Percentiles rank a stretch among this genome's conserved stretches.
phyloP scores from a whole-genome alignment of 2,329 filamentous ascomycete species.

The Mycogone perniciosa region DNA sequence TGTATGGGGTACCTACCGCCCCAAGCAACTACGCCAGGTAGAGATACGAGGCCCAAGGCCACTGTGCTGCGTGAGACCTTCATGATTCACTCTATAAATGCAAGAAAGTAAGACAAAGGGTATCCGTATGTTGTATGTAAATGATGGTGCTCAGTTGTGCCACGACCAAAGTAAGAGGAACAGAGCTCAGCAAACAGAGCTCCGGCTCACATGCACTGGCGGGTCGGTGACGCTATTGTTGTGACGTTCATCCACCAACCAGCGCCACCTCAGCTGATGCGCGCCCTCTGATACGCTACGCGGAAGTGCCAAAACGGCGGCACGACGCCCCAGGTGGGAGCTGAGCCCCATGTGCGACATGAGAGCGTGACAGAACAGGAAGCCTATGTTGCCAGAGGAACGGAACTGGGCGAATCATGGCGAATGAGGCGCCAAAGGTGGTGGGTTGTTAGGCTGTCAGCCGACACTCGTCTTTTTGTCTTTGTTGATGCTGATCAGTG shows the following conservation, averaged over 20 bases:
- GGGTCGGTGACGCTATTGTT: not conserved
- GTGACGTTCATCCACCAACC: slow-evolving; percentile 1
- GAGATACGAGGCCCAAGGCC: slow-evolving; percentile 25
- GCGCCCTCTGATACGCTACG: not conserved
- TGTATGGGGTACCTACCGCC: slow-evolving; percentile 30
- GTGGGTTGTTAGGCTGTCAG: not conserved
- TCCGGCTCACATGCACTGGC: not conserved
- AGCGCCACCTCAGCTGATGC: slow-evolving; percentile 1
- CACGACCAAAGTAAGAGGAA: not conserved
- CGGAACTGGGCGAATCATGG: not conserved
- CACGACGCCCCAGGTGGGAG: not conserved
- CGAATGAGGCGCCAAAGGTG: not conserved
- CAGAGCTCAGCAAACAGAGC: not conserved
- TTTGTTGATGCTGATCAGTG: too few species aligned
- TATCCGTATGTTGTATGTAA: not conserved
- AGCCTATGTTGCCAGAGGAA: not conserved
- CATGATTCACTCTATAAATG: slow-evolving; percentile 20
- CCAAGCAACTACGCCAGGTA: slow-evolving; percentile 34
- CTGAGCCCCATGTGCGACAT: slow-evolving; percentile 5
- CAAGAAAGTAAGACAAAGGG: not conserved
- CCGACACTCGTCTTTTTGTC: too few species aligned
- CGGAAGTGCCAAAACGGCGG: too few species aligned
- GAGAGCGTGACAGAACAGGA: not conserved
- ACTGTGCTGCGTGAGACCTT: slow-evolving; percentile 26
- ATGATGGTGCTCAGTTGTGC: not conserved